Evolutionary conservation across 208 protist species (phyloP).

Genomic region (Crithidia bombi): DNA sequence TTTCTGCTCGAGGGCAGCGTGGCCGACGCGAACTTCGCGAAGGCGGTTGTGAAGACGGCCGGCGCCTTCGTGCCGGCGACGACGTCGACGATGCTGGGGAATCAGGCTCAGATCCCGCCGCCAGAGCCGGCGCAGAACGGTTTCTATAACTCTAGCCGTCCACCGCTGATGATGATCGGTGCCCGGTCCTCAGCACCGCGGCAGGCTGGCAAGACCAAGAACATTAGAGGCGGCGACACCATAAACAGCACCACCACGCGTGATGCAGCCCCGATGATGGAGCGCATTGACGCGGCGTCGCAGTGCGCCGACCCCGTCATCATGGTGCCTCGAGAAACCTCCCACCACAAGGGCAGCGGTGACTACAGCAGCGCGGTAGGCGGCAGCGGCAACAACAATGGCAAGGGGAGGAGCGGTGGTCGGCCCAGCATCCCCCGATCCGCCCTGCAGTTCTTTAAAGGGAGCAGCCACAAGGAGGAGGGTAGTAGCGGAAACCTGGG

Average conservation of each 20-base stretch:
- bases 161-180: constrained; percentile 20
- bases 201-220: background rate
- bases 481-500: background rate
- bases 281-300: background rate
- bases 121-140: background rate
- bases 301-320: constrained; percentile 15
- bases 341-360: background rate
- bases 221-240: background rate
- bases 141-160: constrained; percentile 32
- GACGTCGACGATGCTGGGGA: constrained; percentile 7
- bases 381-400: background rate
- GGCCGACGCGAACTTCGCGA: constrained; percentile 45
- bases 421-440: background rate
- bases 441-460: constrained; percentile 7
- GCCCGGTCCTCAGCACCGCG: background rate
- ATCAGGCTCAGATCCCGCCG: background rate
- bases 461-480: background rate
- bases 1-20: constrained; percentile 48
- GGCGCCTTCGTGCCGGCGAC: constrained; percentile 15
- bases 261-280: background rate
- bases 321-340: constrained; percentile 18
- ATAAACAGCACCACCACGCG: background rate
- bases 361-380: no score
- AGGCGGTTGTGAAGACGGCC: constrained; percentile 28
- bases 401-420: background rate